Percentiles rank a stretch among this genome's conserved stretches.
Evolutionary conservation across 129 eudicot genomes (phyloP).

Genomic region (Helianthus tuberosus): DNA sequence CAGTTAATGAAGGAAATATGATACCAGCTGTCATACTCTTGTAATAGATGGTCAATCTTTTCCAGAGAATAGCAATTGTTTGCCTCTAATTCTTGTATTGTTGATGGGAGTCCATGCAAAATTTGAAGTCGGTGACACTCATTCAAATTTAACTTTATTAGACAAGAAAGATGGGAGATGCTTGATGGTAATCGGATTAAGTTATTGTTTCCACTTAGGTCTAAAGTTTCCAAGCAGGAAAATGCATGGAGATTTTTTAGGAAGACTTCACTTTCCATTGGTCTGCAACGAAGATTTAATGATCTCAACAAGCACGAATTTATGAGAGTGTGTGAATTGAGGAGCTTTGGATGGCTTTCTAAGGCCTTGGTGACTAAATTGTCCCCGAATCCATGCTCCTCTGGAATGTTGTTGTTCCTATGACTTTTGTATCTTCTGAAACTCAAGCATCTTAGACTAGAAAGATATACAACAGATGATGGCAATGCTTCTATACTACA

Average conservation of each 20-base stretch:
- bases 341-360: too few species aligned
- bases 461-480: not conserved
- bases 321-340: not conserved
- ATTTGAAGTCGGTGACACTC: not conserved
- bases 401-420: not conserved
- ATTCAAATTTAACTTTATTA: not conserved
- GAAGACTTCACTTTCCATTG: not conserved
- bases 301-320: not conserved
- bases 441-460: not conserved
- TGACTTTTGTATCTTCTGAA: not conserved
- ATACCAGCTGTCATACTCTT: not conserved
- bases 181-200: not conserved
- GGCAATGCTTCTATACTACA: not conserved
- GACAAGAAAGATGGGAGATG: constrained; percentile 4
- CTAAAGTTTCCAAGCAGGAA: not conserved
- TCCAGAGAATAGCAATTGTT: constrained; percentile 11
- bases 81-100: not conserved
- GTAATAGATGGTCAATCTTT: constrained; percentile 6
- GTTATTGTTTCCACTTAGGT: not conserved
- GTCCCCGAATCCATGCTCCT: too few species aligned
- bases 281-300: not conserved
- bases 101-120: not conserved
- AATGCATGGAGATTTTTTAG: too few species aligned
- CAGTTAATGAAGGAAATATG: not conserved
- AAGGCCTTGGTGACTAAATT: too few species aligned